These are phyloP conservation scores for Massospora cicadina DNA, from an alignment of 371 early-diverging fungal species.

Conservation along the genomic window DNA sequence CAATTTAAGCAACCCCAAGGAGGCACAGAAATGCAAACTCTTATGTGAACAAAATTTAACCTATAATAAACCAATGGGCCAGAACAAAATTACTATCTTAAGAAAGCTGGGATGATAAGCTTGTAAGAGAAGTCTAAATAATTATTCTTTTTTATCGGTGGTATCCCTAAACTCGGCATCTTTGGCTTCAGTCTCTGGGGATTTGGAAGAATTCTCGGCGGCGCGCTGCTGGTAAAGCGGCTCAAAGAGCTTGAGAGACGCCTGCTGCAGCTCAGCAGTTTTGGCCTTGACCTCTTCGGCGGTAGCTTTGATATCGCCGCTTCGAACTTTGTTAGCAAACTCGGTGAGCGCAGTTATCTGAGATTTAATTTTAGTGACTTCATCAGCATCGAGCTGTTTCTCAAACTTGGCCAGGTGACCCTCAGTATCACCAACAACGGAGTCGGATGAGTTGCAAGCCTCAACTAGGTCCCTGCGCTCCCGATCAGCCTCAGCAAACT, in stretches of 20 bases:
- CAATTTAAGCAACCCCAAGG: too few species aligned
- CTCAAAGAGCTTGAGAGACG: conserved; percentile 85
- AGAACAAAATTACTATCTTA: too few species aligned
- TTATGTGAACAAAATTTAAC: too few species aligned
- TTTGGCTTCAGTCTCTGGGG: not conserved
- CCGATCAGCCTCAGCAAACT: conserved; percentile 80
- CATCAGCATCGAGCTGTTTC: conserved; percentile 70
- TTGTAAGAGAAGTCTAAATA: too few species aligned
- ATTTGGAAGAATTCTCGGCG: conserved; percentile 12
- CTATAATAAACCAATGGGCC: too few species aligned
- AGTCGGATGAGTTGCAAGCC: conserved; percentile 84
- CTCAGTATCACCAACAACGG: conserved; percentile 76
- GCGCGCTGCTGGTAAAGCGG: conserved; percentile 80
- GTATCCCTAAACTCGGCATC: conserved; percentile 15
- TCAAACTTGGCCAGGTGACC: conserved; percentile 88
- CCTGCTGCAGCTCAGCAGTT: conserved; percentile 66
- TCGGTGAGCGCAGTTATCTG: conserved; percentile 61
- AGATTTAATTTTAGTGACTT: conserved; percentile 60
- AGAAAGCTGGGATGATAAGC: too few species aligned
- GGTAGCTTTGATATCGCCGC: conserved; percentile 22
- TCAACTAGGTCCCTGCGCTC: conserved; percentile 83
- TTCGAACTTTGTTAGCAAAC: conserved; percentile 41
- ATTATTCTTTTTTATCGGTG: conserved; percentile 11
- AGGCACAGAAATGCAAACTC: too few species aligned
- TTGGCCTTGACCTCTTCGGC: conserved; percentile 62